Conservation (phyloP, 2,329 filamentous ascomycete species). For the Blumeriella jaapii region DNA sequence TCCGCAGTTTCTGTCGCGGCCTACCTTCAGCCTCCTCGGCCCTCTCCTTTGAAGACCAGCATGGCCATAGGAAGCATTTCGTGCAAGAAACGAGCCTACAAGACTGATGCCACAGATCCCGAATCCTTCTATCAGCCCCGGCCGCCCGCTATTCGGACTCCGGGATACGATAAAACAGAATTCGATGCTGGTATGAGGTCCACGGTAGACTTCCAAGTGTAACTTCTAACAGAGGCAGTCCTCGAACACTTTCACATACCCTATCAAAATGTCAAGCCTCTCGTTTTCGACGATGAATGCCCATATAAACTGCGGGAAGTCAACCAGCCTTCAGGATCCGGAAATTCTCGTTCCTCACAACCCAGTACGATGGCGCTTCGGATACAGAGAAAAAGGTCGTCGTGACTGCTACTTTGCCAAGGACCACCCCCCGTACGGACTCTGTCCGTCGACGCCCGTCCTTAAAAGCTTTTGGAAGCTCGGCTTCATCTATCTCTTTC, state of each 20-base stretch:
- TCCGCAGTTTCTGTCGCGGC: conserved; percentile 16
- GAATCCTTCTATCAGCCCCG: neutral
- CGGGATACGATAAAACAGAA: no score
- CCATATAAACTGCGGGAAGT: no score
- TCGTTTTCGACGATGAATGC: no score
- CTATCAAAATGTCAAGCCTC: no score
- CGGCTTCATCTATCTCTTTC: conserved; percentile 13
- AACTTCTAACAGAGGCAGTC: neutral
- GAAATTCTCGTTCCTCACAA: neutral
- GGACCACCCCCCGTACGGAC: conserved; percentile 9
- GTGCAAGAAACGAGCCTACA: conserved; percentile 1
- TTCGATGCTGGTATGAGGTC: no score
- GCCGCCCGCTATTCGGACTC: neutral
- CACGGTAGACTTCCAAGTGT: neutral
- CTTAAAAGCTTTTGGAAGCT: conserved; percentile 13
- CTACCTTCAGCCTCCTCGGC: conserved; percentile 20
- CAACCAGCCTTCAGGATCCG: no score
- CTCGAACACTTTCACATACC: conserved; percentile 2
- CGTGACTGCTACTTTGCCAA: conserved; percentile 13
- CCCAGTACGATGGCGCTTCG: conserved; percentile 11
- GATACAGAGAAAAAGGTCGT: conserved; percentile 11
- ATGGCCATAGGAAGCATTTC: conserved; percentile 5
- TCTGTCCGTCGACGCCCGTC: conserved; percentile 14
- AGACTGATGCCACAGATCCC: neutral
- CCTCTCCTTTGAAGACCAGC: conserved; percentile 13